phyloP scores from a whole-genome alignment of 345 rosid species.

The Turritis glabra region DNA sequence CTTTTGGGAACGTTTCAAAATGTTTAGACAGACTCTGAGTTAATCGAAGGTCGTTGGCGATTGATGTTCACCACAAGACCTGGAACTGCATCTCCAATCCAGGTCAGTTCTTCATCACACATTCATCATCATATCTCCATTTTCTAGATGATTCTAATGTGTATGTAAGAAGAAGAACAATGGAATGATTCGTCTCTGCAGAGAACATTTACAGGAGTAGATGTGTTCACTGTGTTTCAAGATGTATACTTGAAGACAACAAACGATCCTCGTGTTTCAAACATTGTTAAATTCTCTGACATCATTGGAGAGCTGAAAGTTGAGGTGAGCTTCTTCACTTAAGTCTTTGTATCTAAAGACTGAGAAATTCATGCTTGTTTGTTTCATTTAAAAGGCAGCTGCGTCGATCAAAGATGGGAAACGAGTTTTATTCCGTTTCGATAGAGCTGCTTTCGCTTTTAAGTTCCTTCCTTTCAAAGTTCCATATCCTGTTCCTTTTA shows the following conservation, averaged over 20 bases:
- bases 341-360: conserved; percentile 12
- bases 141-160: not conserved
- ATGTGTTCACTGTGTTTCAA: conserved; percentile 83
- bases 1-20: not conserved
- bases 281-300: conserved; percentile 83
- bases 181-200: conserved; percentile 38
- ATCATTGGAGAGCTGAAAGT: conserved; percentile 88
- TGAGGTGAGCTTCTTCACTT: conserved; percentile 50
- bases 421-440: conserved; percentile 70
- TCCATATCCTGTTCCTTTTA: conserved; percentile 95
- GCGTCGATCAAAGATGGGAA: conserved; percentile 68
- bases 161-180: not conserved
- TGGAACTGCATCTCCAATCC: conserved; percentile 95
- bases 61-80: conserved; percentile 96
- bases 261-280: conserved; percentile 85
- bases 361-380: not conserved
- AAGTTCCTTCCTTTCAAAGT: conserved; percentile 89
- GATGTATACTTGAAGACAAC: conserved; percentile 72
- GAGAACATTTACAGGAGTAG: conserved; percentile 97
- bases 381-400: conserved; percentile 57
- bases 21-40: conserved; percentile 63
- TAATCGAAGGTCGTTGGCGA: conserved; percentile 94
- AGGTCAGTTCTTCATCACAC: conserved; percentile 48
- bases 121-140: not conserved
- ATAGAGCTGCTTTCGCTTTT: conserved; percentile 75